Conservation (phyloP, 495 filamentous ascomycete genomes). For the Penicillium coprophilum region DNA sequence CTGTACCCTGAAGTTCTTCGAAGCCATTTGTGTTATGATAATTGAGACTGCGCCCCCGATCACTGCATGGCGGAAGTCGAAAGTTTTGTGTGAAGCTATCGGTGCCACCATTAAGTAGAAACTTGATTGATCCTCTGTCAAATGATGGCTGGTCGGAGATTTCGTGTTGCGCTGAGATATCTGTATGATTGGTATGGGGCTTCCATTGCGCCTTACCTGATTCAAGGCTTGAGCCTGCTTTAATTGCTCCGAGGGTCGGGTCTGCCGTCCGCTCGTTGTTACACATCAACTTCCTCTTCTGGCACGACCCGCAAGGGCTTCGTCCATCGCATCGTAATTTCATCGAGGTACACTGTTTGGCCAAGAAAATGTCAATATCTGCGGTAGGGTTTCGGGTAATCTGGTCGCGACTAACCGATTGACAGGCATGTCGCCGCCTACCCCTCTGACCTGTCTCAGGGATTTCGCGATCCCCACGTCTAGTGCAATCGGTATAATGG, state of each 20-base stretch:
- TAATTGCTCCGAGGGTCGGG: slow-evolving; percentile 12
- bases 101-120: slow-evolving; percentile 47
- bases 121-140: slow-evolving; percentile 49
- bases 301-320: slow-evolving; percentile 49
- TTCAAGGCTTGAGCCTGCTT: slow-evolving; percentile 19
- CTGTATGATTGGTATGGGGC: slow-evolving; percentile 16
- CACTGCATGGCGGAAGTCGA: slow-evolving; percentile 42
- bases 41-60: slow-evolving; percentile 37
- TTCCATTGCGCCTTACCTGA: background rate
- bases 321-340: slow-evolving; percentile 52
- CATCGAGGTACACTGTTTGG: slow-evolving; percentile 49
- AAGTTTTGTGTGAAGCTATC: slow-evolving; percentile 49
- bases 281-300: slow-evolving; percentile 45
- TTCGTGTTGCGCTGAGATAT: slow-evolving; percentile 25
- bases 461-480: slow-evolving; percentile 43
- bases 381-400: background rate
- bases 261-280: slow-evolving; percentile 36
- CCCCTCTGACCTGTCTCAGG: slow-evolving; percentile 49
- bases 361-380: background rate
- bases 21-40: slow-evolving; percentile 34
- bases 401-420: slow-evolving; percentile 34
- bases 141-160: slow-evolving; percentile 29
- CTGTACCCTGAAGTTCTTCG: slow-evolving; percentile 22
- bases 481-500: slow-evolving; percentile 44
- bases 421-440: slow-evolving; percentile 47